These are phyloP conservation scores for Dichotomopilus funicola DNA, from an alignment of 2,329 filamentous ascomycete species.

Conservation along the genomic window DNA sequence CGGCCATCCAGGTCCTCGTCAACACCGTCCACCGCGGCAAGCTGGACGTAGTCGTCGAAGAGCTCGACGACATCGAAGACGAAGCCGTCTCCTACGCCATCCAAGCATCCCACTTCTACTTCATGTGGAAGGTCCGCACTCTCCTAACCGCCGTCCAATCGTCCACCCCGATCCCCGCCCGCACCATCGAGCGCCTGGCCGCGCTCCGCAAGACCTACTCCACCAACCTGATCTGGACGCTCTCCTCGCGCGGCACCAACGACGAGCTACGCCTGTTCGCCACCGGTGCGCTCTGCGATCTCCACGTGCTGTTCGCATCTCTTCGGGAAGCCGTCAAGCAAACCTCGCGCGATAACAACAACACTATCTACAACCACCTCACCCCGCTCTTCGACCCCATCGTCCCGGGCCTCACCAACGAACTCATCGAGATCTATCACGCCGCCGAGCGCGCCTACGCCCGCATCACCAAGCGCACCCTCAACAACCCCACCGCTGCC, in stretches of 20 bases:
- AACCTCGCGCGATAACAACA: background rate
- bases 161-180: conserved; percentile 48
- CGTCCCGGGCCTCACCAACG: conserved; percentile 53
- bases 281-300: conserved; percentile 70
- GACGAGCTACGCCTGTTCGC: conserved; percentile 74
- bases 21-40: conserved; percentile 68
- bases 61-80: conserved; percentile 71
- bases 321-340: conserved; percentile 52
- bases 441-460: conserved; percentile 71
- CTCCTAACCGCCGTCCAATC: conserved; percentile 50
- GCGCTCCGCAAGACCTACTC: conserved; percentile 51
- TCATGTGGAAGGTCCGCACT: conserved; percentile 81
- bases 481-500: conserved; percentile 34
- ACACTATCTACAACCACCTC: conserved; percentile 42
- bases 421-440: conserved; percentile 71
- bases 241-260: conserved; percentile 61
- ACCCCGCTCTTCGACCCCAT: conserved; percentile 63
- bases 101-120: conserved; percentile 75
- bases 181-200: conserved; percentile 55
- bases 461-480: conserved; percentile 58
- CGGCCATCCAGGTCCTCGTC: conserved; percentile 62
- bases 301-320: conserved; percentile 72
- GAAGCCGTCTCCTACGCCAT: conserved; percentile 70
- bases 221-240: conserved; percentile 58
- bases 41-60: conserved; percentile 60